Evolutionary conservation across 2,329 filamentous ascomycete genomes (phyloP).

Genomic region (Cladophialophora yegresii): DNA sequence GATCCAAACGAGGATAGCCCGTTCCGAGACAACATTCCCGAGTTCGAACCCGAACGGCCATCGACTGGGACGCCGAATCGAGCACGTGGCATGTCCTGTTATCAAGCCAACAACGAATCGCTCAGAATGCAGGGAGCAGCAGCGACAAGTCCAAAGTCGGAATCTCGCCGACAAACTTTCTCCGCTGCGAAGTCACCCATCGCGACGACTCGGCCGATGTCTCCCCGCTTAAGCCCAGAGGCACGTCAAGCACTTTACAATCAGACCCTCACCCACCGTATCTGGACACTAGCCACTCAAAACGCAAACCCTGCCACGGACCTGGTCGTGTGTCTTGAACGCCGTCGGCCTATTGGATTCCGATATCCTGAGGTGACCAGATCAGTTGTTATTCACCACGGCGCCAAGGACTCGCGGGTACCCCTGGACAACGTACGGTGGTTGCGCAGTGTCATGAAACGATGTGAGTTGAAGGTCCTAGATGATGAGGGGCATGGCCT

Average conservation of each 20-base stretch:
- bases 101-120: constrained; percentile 26
- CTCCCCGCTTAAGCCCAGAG: constrained; percentile 29
- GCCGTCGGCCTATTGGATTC: constrained; percentile 89
- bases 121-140: constrained; percentile 3
- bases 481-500: constrained; percentile 91
- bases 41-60: constrained; percentile 21
- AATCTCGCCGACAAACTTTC: constrained; percentile 19
- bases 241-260: constrained; percentile 61
- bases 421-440: constrained; percentile 94
- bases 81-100: constrained; percentile 23
- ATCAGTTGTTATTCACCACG: constrained; percentile 90
- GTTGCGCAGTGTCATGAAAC: constrained; percentile 90
- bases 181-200: constrained; percentile 11
- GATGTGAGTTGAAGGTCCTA: constrained; percentile 86
- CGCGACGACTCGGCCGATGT: constrained; percentile 12
- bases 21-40: constrained; percentile 13
- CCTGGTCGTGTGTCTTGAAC: constrained; percentile 86
- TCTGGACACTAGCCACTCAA: constrained; percentile 89
- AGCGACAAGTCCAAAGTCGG: constrained; percentile 9
- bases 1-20: constrained; percentile 23
- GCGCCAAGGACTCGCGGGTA: constrained; percentile 83
- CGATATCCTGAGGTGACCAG: constrained; percentile 94
- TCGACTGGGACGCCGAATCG: constrained; percentile 16
- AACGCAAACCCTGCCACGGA: constrained; percentile 94
- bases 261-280: constrained; percentile 81